Conservation (phyloP, 164 flowering plant species). For the Macadamia integrifolia region DNA sequence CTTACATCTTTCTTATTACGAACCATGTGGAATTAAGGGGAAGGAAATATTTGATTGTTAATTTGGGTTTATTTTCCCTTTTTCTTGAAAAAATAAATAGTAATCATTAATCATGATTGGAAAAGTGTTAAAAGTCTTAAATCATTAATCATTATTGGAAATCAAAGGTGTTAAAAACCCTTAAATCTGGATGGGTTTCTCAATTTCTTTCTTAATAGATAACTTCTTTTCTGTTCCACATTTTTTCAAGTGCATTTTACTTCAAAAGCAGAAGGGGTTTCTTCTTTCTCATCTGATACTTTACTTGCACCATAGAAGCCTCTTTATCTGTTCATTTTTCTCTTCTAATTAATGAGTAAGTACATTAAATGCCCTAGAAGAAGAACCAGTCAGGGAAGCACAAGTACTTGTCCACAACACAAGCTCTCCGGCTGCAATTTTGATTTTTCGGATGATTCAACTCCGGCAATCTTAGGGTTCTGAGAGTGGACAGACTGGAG, state of each 20-base stretch:
- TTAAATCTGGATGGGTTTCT: slow-evolving; percentile 1
- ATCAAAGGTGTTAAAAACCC: too few relatives aligned
- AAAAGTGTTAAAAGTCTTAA: too few relatives aligned
- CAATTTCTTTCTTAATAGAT: not conserved
- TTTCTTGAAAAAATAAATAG: not conserved
- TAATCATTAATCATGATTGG: too few relatives aligned
- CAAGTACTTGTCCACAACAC: too few relatives aligned
- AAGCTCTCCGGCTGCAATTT: not conserved
- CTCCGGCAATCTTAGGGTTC: not conserved
- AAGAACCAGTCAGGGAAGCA: too few relatives aligned
- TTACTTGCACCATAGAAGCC: too few relatives aligned
- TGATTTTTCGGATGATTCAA: not conserved
- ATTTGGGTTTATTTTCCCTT: not conserved
- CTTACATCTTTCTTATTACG: slow-evolving; percentile 4
- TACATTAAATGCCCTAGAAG: not conserved
- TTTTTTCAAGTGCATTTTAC: too few relatives aligned
- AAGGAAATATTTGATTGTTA: slow-evolving; percentile 5
- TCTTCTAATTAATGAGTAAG: not conserved
- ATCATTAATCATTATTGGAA: too few relatives aligned
- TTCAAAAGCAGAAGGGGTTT: too few relatives aligned
- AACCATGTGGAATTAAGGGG: slow-evolving; percentile 8
- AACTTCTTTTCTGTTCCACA: not conserved
- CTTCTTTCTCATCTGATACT: too few relatives aligned
- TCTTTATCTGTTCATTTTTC: not conserved
- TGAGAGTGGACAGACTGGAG: not conserved